phyloP scores from a whole-genome alignment of 371 early-diverging fungal species.

The Catenaria anguillulae region DNA sequence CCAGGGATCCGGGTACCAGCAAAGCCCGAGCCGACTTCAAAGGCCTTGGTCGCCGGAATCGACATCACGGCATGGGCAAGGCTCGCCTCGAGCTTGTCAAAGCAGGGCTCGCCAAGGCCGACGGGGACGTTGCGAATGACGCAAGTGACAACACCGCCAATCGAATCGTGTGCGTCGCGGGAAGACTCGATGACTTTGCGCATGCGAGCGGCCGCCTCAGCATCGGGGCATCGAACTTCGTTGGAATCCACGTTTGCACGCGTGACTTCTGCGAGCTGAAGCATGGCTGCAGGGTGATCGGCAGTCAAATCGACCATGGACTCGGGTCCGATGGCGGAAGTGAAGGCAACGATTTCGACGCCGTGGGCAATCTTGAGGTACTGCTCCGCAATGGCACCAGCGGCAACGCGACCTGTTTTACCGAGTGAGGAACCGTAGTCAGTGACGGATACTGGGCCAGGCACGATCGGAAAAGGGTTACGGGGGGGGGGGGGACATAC shows the following conservation, averaged over 20 bases:
- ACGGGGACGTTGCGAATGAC: constrained; percentile 83
- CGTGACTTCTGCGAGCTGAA: constrained; percentile 47
- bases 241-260: constrained; percentile 55
- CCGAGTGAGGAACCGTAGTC: too few species aligned
- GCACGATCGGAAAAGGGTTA: too few species aligned
- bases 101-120: constrained; percentile 95
- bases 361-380: constrained; percentile 60
- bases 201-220: constrained; percentile 41
- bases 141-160: constrained; percentile 94
- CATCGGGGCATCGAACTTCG: constrained; percentile 61
- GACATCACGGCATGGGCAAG: constrained; percentile 97
- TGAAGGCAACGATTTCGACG: constrained; percentile 90
- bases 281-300: constrained; percentile 36
- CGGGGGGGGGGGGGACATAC: too few species aligned
- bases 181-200: constrained; percentile 52
- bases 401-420: constrained; percentile 72
- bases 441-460: too few species aligned
- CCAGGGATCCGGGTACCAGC: constrained; percentile 74
- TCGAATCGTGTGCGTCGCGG: constrained; percentile 69
- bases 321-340: constrained; percentile 69
- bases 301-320: constrained; percentile 45
- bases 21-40: constrained; percentile 92
- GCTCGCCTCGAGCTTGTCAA: constrained; percentile 92
- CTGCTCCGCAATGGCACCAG: constrained; percentile 91
- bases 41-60: constrained; percentile 94